These are phyloP conservation scores for Pinus albicaulis DNA, from an alignment of 75 land plant genomes.

Conservation along the genomic window DNA sequence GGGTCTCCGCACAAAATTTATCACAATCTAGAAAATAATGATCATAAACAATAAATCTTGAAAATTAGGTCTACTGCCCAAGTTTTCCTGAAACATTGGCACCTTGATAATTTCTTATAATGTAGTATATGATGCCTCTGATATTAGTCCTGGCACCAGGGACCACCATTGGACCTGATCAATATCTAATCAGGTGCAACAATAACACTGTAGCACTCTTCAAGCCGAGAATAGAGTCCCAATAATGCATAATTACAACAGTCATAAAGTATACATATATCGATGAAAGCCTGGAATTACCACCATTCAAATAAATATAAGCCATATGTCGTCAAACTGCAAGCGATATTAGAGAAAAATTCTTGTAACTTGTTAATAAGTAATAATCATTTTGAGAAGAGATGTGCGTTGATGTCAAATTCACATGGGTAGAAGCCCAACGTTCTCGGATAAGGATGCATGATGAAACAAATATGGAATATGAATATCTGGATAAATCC, in stretches of 20 bases:
- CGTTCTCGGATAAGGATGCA: constrained; percentile 4
- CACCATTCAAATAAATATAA: constrained; percentile 6
- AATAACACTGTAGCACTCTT: constrained; percentile 1
- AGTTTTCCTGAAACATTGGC: neutral
- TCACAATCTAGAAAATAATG: constrained; percentile 10
- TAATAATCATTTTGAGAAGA: neutral
- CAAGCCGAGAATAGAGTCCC: constrained; percentile 1
- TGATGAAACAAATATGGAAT: constrained; percentile 12
- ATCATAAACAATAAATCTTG: constrained; percentile 9
- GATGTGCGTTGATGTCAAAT: constrained; percentile 1
- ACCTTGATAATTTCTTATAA: constrained; percentile 16
- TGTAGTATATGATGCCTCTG: constrained; percentile 1
- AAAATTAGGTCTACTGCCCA: constrained; percentile 10
- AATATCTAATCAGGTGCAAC: neutral
- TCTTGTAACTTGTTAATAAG: neutral
- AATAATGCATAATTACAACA: neutral
- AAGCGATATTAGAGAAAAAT: neutral
- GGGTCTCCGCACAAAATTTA: constrained; percentile 1
- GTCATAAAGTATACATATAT: neutral
- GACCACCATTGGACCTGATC: constrained; percentile 3
- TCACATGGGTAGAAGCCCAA: constrained; percentile 8
- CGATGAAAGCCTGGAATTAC: neutral
- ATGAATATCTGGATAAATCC: constrained; percentile 20
- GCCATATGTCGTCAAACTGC: neutral
- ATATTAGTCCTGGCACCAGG: constrained; percentile 4